phyloP scores from a whole-genome alignment of 257 asterid species.

The Cruciata laevipes region DNA sequence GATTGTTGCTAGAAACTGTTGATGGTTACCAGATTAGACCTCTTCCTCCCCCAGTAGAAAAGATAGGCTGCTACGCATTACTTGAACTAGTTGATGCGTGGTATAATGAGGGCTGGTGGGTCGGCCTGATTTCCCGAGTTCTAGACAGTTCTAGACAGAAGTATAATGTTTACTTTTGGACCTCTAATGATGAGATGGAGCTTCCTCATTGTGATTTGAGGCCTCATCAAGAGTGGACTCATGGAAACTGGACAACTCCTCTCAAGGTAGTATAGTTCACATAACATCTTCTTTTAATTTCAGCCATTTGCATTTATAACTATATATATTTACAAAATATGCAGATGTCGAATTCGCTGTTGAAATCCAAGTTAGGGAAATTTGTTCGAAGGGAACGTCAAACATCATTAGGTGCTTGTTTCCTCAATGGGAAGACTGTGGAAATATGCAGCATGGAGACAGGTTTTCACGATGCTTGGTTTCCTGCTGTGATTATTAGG shows the following conservation, averaged over 20 bases:
- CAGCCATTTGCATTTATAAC: too few species aligned
- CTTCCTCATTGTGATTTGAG: neutral
- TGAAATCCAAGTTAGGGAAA: neutral
- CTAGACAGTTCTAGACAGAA: constrained; percentile 32
- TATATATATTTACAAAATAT: too few species aligned
- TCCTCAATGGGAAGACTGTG: neutral
- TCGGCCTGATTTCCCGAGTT: constrained; percentile 45
- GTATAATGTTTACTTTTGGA: constrained; percentile 26
- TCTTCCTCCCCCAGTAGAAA: too few species aligned
- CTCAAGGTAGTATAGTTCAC: neutral
- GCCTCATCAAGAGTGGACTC: neutral
- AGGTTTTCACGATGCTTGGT: neutral
- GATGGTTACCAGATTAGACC: too few species aligned
- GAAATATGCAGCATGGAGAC: neutral
- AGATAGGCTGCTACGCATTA: too few species aligned
- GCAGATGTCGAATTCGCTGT: too few species aligned
- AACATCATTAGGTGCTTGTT: too few species aligned
- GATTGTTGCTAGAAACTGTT: too few species aligned
- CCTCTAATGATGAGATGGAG: neutral
- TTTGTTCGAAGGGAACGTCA: too few species aligned
- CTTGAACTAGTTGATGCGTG: constrained; percentile 33
- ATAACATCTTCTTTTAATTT: too few species aligned
- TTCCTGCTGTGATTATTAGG: neutral
- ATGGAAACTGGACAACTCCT: neutral
- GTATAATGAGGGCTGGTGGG: constrained; percentile 84